phyloP scores from a whole-genome alignment of 2,329 filamentous ascomycete genomes.

The Nothophaeocryptopus gaeumannii region DNA sequence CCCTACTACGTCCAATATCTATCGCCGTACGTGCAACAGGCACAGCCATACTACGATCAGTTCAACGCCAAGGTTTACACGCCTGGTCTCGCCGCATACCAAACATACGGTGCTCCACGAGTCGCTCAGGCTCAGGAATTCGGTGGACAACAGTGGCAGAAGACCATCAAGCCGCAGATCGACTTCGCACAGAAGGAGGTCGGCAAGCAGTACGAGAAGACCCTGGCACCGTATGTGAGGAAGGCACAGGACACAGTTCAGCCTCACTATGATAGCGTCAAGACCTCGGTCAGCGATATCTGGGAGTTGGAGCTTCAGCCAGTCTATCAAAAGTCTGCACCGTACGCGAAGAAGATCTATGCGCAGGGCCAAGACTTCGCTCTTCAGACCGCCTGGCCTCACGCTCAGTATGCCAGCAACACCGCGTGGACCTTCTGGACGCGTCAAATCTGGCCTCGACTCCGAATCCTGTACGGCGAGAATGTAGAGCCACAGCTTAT shows the following conservation, averaged over 20 bases:
- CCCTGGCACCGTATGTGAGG: conserved; percentile 71
- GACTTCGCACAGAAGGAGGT: conserved; percentile 61
- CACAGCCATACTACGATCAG: conserved; percentile 66
- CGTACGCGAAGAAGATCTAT: conserved; percentile 71
- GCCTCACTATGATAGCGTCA: conserved; percentile 71
- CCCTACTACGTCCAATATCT: conserved; percentile 86
- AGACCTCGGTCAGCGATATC: conserved; percentile 61
- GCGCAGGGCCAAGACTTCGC: conserved; percentile 64
- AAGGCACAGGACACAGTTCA: conserved; percentile 56
- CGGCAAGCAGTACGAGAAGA: conserved; percentile 65
- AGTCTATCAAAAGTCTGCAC: conserved; percentile 68
- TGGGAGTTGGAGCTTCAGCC: conserved; percentile 74
- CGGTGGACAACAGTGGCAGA: conserved; percentile 71
- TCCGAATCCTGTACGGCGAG: conserved; percentile 77
- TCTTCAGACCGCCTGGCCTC: conserved; percentile 67
- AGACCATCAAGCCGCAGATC: conserved; percentile 72
- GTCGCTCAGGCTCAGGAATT: conserved; percentile 66
- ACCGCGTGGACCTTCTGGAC: conserved; percentile 69
- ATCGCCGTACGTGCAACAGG: conserved; percentile 74
- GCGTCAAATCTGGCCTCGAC: conserved; percentile 73
- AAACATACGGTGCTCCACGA: conserved; percentile 71
- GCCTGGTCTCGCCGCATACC: conserved; percentile 62
- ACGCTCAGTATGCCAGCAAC: conserved; percentile 67
- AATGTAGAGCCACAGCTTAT: conserved; percentile 94
- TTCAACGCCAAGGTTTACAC: conserved; percentile 62